A percentile compares a stretch with the other conserved stretches of the same genome.
Conservation (phyloP, 768 basidiomycete species). For the Chalciporus pseudorubinellus region DNA sequence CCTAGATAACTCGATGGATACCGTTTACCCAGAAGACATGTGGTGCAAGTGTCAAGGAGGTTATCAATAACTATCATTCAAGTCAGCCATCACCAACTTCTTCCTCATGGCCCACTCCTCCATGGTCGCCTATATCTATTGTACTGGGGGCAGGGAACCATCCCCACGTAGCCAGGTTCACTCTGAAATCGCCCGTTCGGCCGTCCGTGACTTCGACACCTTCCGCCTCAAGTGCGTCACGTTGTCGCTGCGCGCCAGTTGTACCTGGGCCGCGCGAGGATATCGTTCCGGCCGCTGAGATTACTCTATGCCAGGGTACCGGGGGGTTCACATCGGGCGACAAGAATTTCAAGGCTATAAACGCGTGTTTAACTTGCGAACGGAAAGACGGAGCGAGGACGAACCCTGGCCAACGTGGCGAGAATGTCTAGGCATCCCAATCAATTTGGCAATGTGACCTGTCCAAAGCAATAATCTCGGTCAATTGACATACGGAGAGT, state of each 20-base stretch:
- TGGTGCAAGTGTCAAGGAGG: background rate
- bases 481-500: constrained; percentile 3
- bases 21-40: background rate
- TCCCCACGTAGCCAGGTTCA: constrained; percentile 57
- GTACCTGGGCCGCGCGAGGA: constrained; percentile 86
- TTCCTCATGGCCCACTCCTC: background rate
- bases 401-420: constrained; percentile 82
- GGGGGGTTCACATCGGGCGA: constrained; percentile 56
- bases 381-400: background rate
- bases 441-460: constrained; percentile 80
- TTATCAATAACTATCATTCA: background rate
- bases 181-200: constrained; percentile 53
- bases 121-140: constrained; percentile 18
- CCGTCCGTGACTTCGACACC: constrained; percentile 71
- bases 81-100: background rate
- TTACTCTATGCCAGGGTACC: constrained; percentile 81
- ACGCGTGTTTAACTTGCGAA: background rate
- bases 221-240: constrained; percentile 74
- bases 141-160: constrained; percentile 57
- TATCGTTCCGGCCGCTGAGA: constrained; percentile 66
- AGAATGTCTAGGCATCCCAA: constrained; percentile 77
- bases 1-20: background rate
- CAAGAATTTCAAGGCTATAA: constrained; percentile 73
- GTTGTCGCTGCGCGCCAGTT: constrained; percentile 70
- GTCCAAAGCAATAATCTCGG: background rate